A percentile compares a stretch with the other conserved stretches of the same genome.
These are phyloP conservation scores for Lineolata rhizophorae DNA, from an alignment of 495 filamentous ascomycete genomes.

Conservation along the genomic window DNA sequence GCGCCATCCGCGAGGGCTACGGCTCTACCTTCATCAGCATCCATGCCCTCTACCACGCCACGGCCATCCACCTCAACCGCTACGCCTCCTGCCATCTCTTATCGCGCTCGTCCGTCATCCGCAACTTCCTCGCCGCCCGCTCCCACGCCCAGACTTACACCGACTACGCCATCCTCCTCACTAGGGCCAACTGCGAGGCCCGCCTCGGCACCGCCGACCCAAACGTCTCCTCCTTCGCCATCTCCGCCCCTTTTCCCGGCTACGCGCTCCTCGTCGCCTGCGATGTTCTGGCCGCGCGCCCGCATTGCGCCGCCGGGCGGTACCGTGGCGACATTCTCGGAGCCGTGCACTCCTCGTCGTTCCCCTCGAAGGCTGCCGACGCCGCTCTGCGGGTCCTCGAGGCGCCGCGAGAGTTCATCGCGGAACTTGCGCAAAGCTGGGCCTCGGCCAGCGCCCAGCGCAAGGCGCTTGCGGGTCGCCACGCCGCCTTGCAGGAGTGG, in stretches of 20 bases:
- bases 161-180: slow-evolving; percentile 9
- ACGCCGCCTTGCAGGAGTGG: too few species aligned
- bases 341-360: too few species aligned
- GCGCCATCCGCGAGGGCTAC: slow-evolving; percentile 23
- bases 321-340: too few species aligned
- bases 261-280: slow-evolving; percentile 14
- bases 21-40: slow-evolving; percentile 32
- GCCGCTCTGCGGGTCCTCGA: too few species aligned
- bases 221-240: slow-evolving; percentile 5
- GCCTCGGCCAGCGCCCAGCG: too few species aligned
- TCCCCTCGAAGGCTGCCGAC: too few species aligned
- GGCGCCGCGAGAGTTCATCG: too few species aligned
- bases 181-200: slow-evolving; percentile 9
- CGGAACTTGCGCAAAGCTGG: too few species aligned
- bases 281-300: slow-evolving; percentile 14
- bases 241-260: slow-evolving; percentile 15
- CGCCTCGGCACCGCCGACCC: slow-evolving; percentile 4
- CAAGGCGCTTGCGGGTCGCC: too few species aligned
- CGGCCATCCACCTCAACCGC: slow-evolving; percentile 38
- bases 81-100: slow-evolving; percentile 21
- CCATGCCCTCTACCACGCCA: slow-evolving; percentile 38
- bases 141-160: too few species aligned
- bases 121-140: slow-evolving; percentile 14
- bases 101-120: slow-evolving; percentile 6
- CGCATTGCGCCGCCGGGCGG: too few species aligned